phyloP scores from a whole-genome alignment of 2,329 filamentous ascomycete genomes.

The Fusarium nanum region DNA sequence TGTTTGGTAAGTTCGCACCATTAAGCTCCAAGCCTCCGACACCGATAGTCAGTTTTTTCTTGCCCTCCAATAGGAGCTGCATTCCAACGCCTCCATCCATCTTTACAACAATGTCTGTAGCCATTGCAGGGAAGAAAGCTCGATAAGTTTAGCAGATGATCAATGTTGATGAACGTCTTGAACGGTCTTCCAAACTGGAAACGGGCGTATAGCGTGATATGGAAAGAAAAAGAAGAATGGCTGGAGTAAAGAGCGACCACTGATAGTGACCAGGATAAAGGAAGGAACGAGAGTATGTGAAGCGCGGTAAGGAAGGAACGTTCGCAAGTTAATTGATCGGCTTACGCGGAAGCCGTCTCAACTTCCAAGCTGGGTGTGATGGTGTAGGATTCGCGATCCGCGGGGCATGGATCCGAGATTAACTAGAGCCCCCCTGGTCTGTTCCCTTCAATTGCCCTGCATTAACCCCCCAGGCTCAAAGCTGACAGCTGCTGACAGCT shows the following conservation, averaged over 20 bases:
- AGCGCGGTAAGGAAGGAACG: constrained; percentile 8
- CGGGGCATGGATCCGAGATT: constrained; percentile 40
- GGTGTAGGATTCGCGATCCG: constrained; percentile 26
- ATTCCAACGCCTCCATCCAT: constrained; percentile 45
- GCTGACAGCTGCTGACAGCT: background rate
- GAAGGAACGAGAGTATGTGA: background rate
- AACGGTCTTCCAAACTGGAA: constrained; percentile 8
- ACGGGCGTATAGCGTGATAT: background rate
- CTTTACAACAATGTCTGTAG: constrained; percentile 23
- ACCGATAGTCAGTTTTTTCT: constrained; percentile 50
- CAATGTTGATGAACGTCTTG: background rate
- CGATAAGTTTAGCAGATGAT: background rate
- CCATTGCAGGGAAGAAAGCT: background rate
- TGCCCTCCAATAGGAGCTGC: constrained; percentile 48
- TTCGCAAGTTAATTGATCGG: constrained; percentile 18
- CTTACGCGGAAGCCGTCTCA: constrained; percentile 27
- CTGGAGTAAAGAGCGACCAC: constrained; percentile 12
- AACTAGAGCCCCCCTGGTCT: constrained; percentile 22
- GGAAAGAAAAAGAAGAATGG: background rate
- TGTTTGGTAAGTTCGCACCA: constrained; percentile 48
- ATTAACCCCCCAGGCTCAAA: background rate
- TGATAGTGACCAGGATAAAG: background rate
- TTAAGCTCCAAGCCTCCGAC: constrained; percentile 49
- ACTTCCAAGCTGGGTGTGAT: constrained; percentile 1
- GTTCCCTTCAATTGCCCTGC: constrained; percentile 3